phyloP scores from a whole-genome alignment of 164 flowering plant species.

The Tinospora cordifolia region DNA sequence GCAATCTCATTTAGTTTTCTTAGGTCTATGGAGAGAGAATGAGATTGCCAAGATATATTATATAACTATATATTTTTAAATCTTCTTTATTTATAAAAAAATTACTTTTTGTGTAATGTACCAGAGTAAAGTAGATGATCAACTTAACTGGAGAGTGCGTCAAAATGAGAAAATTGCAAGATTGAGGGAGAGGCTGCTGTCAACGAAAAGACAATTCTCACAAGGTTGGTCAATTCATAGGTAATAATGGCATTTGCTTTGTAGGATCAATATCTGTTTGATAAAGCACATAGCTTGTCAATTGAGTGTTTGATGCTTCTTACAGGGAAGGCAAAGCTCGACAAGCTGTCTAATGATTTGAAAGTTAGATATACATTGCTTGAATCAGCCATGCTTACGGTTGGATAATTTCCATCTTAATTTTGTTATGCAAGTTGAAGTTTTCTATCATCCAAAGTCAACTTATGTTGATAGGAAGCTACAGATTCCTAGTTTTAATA shows the following conservation, averaged over 20 bases:
- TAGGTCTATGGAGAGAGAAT: too few relatives aligned
- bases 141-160: slow-evolving; percentile 63
- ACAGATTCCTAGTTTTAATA: neutral
- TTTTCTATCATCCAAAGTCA: neutral
- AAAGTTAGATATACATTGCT: slow-evolving; percentile 59
- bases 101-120: neutral
- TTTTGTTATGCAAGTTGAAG: slow-evolving; percentile 1
- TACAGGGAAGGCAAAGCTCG: slow-evolving; percentile 64
- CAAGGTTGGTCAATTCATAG: slow-evolving; percentile 49
- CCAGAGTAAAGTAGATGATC: slow-evolving; percentile 87
- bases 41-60: neutral
- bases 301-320: slow-evolving; percentile 8
- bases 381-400: slow-evolving; percentile 60
- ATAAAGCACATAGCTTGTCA: neutral
- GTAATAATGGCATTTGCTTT: slow-evolving; percentile 9
- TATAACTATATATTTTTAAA: too few relatives aligned
- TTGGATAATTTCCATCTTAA: slow-evolving; percentile 17
- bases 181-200: slow-evolving; percentile 63
- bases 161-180: slow-evolving; percentile 69
- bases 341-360: slow-evolving; percentile 52
- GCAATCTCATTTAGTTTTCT: too few relatives aligned
- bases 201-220: slow-evolving; percentile 39
- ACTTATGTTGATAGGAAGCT: neutral
- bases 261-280: slow-evolving; percentile 5
- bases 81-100: neutral